Percentiles rank a stretch among this genome's conserved stretches.
These are phyloP conservation scores for Rostrohypoxylon terebratum DNA, from an alignment of 495 filamentous ascomycete species.

Conservation along the genomic window DNA sequence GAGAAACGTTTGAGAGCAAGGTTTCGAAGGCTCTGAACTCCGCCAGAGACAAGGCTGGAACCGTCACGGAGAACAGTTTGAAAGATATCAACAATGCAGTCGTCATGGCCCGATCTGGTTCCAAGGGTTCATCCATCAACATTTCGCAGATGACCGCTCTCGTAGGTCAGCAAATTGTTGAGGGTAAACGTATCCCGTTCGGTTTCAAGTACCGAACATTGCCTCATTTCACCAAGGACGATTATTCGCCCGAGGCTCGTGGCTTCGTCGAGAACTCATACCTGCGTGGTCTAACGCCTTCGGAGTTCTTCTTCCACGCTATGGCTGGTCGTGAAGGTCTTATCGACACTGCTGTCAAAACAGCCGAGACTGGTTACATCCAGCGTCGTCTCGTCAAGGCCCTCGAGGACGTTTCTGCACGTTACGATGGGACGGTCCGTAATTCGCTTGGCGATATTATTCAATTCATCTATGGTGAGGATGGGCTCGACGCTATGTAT, in stretches of 20 bases:
- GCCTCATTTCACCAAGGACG: slow-evolving; percentile 98
- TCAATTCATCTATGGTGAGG: slow-evolving; percentile 97
- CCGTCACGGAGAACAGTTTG: slow-evolving; percentile 86
- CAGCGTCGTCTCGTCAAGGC: slow-evolving; percentile 98
- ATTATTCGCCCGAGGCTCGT: slow-evolving; percentile 95
- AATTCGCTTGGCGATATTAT: slow-evolving; percentile 98
- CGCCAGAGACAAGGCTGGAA: slow-evolving; percentile 95
- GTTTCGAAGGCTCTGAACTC: slow-evolving; percentile 93
- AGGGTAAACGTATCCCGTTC: slow-evolving; percentile 99
- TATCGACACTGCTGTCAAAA: slow-evolving; percentile 99
- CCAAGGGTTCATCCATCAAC: slow-evolving; percentile 98
- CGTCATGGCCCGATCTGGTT: slow-evolving; percentile 94
- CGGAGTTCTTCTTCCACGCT: slow-evolving; percentile 99
- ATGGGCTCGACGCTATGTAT: slow-evolving; percentile 88
- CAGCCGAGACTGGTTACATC: slow-evolving; percentile 98
- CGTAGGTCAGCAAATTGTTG: slow-evolving; percentile 96
- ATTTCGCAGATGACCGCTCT: slow-evolving; percentile 99
- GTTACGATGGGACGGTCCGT: slow-evolving; percentile 96
- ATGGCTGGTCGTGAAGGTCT: slow-evolving; percentile 99
- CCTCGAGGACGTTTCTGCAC: slow-evolving; percentile 95
- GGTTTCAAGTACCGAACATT: slow-evolving; percentile 98
- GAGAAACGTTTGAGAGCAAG: slow-evolving; percentile 96
- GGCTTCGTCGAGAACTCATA: slow-evolving; percentile 99
- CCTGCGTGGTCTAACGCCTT: slow-evolving; percentile 91
- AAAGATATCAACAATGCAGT: slow-evolving; percentile 97